These are phyloP conservation scores for Xylariaceae sp. DNA, from an alignment of 2,329 filamentous ascomycete genomes.

Conservation along the genomic window DNA sequence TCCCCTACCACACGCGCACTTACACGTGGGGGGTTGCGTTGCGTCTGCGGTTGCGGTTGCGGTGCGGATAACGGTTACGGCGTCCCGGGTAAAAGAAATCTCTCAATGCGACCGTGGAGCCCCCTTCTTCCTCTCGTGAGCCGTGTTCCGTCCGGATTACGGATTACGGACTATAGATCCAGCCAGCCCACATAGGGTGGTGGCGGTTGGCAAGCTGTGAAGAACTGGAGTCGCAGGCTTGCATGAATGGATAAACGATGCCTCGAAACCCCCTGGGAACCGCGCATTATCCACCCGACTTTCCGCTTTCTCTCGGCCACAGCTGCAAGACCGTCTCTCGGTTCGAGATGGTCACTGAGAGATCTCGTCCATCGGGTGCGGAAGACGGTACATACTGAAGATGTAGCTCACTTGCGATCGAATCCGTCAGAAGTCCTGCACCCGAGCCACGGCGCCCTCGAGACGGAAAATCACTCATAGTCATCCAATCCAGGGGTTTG, in stretches of 20 bases:
- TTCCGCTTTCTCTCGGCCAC: neutral
- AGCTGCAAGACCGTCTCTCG: neutral
- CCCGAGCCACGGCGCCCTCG: slow-evolving; percentile 8
- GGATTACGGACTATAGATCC: no score
- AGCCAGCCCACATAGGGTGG: no score
- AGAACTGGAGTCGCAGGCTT: neutral
- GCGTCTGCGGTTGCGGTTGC: no score
- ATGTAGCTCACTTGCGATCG: neutral
- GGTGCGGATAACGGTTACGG: no score
- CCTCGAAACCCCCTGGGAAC: neutral
- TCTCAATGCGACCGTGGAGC: no score
- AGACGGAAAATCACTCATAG: slow-evolving; percentile 19
- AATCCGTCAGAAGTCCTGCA: neutral
- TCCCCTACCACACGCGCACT: no score
- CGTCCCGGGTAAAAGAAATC: no score
- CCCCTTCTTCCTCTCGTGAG: neutral
- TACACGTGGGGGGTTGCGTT: no score
- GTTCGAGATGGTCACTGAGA: neutral
- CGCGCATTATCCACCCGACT: neutral
- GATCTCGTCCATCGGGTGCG: no score
- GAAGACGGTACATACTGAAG: neutral
- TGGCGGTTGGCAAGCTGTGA: no score
- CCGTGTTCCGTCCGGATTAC: neutral
- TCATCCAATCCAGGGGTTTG: no score
- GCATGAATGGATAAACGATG: neutral